phyloP scores from a whole-genome alignment of 2,329 filamentous ascomycete species.

The Xylariales sp. region DNA sequence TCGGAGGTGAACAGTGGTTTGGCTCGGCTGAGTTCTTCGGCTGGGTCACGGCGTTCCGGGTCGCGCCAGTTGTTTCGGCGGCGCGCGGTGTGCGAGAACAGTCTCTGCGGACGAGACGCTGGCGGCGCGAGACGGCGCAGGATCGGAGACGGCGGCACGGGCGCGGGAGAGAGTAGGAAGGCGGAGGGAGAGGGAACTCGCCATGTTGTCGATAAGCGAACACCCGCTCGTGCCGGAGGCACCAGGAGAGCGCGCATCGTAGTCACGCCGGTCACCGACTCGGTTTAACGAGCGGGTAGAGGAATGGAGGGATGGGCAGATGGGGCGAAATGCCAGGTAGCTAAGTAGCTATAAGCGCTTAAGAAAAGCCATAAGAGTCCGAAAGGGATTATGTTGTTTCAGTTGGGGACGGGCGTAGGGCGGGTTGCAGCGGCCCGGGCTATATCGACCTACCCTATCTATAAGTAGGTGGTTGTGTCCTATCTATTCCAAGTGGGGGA shows the following conservation, averaged over 20 bases:
- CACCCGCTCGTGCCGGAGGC: constrained; percentile 20
- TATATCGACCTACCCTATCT: too few relatives aligned
- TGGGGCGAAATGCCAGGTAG: not conserved
- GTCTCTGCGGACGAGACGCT: constrained; percentile 17
- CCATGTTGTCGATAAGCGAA: constrained; percentile 24
- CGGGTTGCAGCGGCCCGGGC: too few relatives aligned
- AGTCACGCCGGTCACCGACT: not conserved
- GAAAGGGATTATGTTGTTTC: constrained; percentile 6
- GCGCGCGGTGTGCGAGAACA: constrained; percentile 40
- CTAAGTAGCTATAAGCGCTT: too few relatives aligned
- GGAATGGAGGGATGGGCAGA: not conserved
- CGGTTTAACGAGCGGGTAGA: not conserved
- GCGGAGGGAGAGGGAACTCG: constrained; percentile 8
- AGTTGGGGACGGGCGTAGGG: not conserved
- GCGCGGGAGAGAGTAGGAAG: not conserved
- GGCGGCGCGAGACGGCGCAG: constrained; percentile 24
- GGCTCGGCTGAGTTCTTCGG: constrained; percentile 43
- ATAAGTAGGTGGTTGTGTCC: not conserved
- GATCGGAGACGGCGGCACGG: constrained; percentile 11
- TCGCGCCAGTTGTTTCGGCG: constrained; percentile 44
- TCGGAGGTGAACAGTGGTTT: constrained; percentile 55
- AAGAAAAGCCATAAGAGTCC: not conserved
- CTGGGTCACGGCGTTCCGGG: constrained; percentile 32
- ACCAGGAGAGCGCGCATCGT: constrained; percentile 40
- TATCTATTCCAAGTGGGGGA: too few relatives aligned